phyloP scores from a whole-genome alignment of 2,329 filamentous ascomycete species.

The Thelonectria olida region DNA sequence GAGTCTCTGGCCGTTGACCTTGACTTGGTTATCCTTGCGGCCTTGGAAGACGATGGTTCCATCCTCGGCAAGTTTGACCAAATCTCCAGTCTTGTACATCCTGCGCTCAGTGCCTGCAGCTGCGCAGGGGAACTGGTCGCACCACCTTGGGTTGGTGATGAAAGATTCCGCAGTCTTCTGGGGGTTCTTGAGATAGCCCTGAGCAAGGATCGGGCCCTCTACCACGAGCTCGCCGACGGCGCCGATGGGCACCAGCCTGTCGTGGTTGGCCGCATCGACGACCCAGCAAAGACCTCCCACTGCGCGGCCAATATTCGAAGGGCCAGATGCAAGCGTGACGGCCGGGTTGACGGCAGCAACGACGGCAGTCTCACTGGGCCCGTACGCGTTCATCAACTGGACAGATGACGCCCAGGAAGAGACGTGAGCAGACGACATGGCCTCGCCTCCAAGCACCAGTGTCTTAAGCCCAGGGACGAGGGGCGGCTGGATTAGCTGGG shows the following conservation, averaged over 20 bases:
- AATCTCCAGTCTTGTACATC: neutral
- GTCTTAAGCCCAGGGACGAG: neutral
- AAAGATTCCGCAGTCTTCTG: neutral
- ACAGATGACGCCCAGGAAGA: neutral
- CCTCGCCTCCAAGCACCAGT: neutral
- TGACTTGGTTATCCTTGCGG: neutral
- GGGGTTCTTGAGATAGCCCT: slow-evolving; percentile 41
- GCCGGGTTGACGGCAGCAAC: neutral
- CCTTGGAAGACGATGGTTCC: neutral
- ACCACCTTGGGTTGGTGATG: neutral
- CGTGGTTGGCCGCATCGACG: slow-evolving; percentile 13
- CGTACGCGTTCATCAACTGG: neutral
- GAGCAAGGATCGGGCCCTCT: slow-evolving; percentile 61
- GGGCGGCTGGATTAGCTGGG: neutral
- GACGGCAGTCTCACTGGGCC: neutral
- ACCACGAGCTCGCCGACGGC: slow-evolving; percentile 53
- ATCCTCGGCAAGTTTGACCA: neutral
- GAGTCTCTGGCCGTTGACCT: neutral
- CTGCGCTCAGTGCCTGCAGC: neutral
- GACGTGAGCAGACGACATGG: neutral
- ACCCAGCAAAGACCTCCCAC: slow-evolving; percentile 5
- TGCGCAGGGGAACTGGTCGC: neutral
- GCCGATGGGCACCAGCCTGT: slow-evolving; percentile 35
- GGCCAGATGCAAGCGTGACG: neutral
- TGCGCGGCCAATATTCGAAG: slow-evolving; percentile 9